Evolutionary conservation across 371 early-diverging fungal species (phyloP).

Genomic region (Massospora cicadina): DNA sequence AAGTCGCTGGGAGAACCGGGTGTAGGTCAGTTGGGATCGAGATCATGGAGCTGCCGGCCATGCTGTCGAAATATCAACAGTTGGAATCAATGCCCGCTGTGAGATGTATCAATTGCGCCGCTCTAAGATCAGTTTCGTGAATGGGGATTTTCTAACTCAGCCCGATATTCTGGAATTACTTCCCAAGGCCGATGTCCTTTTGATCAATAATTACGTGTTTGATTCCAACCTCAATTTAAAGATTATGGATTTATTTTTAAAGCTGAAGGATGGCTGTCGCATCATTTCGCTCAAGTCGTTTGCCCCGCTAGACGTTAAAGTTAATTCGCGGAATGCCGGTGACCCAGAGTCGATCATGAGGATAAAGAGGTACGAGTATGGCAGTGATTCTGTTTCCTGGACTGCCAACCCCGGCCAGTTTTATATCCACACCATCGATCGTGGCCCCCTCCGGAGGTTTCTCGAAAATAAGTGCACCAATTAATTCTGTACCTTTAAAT

Average conservation of each 20-base stretch:
- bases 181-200: constrained; percentile 68
- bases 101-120: constrained; percentile 43
- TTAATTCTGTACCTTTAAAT: no score
- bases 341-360: constrained; percentile 69
- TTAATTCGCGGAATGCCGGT: constrained; percentile 53
- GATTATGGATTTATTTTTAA: constrained; percentile 66
- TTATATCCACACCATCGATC: constrained; percentile 70
- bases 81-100: constrained; percentile 59
- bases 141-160: constrained; percentile 58
- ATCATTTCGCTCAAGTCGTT: constrained; percentile 67
- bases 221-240: constrained; percentile 61
- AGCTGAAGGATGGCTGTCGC: constrained; percentile 75
- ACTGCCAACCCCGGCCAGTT: constrained; percentile 74
- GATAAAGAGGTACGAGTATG: constrained; percentile 55
- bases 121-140: constrained; percentile 41
- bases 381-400: constrained; percentile 78
- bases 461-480: no score
- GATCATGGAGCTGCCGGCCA: constrained; percentile 73
- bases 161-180: constrained; percentile 41
- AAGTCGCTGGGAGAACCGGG: constrained; percentile 77
- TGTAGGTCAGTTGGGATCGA: constrained; percentile 80
- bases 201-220: constrained; percentile 91
- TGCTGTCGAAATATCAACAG: constrained; percentile 55
- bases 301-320: constrained; percentile 55
- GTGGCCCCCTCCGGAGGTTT: constrained; percentile 38